These are phyloP conservation scores for Westerdykella sp. DNA, from an alignment of 2,329 filamentous ascomycete species.

Conservation along the genomic window DNA sequence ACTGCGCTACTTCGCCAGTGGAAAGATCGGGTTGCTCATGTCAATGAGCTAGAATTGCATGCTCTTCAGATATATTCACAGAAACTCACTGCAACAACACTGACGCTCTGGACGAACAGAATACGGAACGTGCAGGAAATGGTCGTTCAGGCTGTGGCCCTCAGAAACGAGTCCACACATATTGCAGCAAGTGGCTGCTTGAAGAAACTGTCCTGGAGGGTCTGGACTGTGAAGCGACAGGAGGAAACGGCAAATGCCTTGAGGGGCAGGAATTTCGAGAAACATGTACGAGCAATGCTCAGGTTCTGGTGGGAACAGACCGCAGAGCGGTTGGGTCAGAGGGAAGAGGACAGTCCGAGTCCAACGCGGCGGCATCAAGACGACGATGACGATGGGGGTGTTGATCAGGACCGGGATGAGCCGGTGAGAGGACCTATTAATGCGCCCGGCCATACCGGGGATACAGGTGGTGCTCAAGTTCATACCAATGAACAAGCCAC, in stretches of 20 bases:
- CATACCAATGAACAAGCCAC: conserved; percentile 14
- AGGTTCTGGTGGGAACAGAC: conserved; percentile 50
- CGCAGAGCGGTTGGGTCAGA: conserved; percentile 18
- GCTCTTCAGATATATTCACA: conserved; percentile 18
- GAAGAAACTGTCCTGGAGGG: conserved; percentile 52
- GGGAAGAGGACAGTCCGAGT: conserved; percentile 2
- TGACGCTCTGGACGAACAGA: conserved; percentile 24
- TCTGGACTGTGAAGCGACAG: conserved; percentile 50
- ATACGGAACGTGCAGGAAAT: conserved; percentile 21
- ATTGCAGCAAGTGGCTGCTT: conserved; percentile 44
- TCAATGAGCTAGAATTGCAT: conserved; percentile 15
- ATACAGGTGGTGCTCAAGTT: conserved; percentile 1
- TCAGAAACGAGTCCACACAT: conserved; percentile 44
- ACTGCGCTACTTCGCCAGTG: conserved; percentile 38
- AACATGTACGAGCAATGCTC: conserved; percentile 51
- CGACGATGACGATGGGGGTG: conserved; percentile 5
- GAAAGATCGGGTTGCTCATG: conserved; percentile 35
- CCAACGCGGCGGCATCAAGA: conserved; percentile 15
- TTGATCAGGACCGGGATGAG: conserved; percentile 8
- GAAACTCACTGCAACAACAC: conserved; percentile 27
- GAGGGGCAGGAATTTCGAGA: conserved; percentile 47
- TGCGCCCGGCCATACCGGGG: neutral
- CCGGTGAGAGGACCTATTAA: conserved; percentile 1
- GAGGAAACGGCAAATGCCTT: conserved; percentile 50
- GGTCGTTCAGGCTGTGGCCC: conserved; percentile 40